These are phyloP conservation scores for Septoria linicola DNA, from an alignment of 2,329 filamentous ascomycete species.

Conservation along the genomic window DNA sequence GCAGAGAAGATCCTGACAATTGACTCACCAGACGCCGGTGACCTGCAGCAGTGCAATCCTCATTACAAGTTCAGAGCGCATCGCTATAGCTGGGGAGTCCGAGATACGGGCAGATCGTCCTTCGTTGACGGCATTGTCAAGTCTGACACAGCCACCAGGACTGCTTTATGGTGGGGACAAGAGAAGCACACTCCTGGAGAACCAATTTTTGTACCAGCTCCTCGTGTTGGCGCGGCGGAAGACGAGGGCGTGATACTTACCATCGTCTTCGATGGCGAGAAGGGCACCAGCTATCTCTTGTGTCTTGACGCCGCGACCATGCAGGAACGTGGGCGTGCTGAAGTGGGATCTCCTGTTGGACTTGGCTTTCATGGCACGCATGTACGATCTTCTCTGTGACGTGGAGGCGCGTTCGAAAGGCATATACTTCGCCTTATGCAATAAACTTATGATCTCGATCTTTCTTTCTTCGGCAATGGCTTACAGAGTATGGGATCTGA, in stretches of 20 bases:
- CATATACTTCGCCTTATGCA: too few species aligned
- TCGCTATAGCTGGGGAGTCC: conserved; percentile 57
- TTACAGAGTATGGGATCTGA: too few species aligned
- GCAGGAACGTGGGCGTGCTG: conserved; percentile 63
- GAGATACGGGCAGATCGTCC: conserved; percentile 58
- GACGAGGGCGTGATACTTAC: conserved; percentile 64
- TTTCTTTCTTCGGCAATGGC: too few species aligned
- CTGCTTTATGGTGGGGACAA: conserved; percentile 56
- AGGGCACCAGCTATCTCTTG: conserved; percentile 61
- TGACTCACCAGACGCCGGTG: conserved; percentile 56
- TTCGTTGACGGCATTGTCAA: conserved; percentile 65
- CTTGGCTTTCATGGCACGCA: conserved; percentile 49
- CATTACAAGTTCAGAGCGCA: conserved; percentile 52
- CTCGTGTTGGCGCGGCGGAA: conserved; percentile 48
- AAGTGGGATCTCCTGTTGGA: conserved; percentile 59
- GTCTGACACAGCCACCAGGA: conserved; percentile 59
- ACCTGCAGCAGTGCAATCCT: conserved; percentile 67
- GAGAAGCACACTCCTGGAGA: conserved; percentile 65
- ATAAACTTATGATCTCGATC: too few species aligned
- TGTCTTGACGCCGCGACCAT: conserved; percentile 63
- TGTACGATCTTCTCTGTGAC: too few species aligned
- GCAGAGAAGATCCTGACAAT: conserved; percentile 31
- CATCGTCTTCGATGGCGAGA: conserved; percentile 62
- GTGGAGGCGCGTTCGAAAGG: too few species aligned
- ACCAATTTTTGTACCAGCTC: conserved; percentile 63